Conservation (phyloP, 805 yeast species). For the Blastobotrys terrestris region DNA sequence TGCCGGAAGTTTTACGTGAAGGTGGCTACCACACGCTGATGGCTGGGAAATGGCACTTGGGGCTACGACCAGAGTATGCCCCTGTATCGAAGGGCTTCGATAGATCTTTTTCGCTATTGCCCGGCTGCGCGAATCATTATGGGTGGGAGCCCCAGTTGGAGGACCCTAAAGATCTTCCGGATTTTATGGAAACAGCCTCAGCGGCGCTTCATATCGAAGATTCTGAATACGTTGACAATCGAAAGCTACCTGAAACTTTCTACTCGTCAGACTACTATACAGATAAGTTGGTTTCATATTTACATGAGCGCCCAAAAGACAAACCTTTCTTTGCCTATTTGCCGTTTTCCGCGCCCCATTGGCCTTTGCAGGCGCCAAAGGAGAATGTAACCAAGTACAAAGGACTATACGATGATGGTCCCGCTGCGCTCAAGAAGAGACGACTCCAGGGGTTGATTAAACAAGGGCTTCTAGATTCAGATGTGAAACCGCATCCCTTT, state of each 20-base stretch:
- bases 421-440: slow-evolving; percentile 36
- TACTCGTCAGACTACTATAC: slow-evolving; percentile 43
- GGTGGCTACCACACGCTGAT: slow-evolving; percentile 45
- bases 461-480: slow-evolving; percentile 41
- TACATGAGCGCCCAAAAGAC: slow-evolving; percentile 19
- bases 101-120: slow-evolving; percentile 42
- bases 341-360: slow-evolving; percentile 60
- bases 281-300: slow-evolving; percentile 36
- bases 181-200: slow-evolving; percentile 18
- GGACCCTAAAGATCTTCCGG: slow-evolving; percentile 2
- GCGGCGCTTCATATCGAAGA: slow-evolving; percentile 36
- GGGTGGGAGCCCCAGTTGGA: slow-evolving; percentile 35
- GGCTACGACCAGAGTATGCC: slow-evolving; percentile 42
- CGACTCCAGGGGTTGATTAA: slow-evolving; percentile 38
- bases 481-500: slow-evolving; percentile 32
- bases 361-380: slow-evolving; percentile 59
- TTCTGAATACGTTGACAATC: slow-evolving; percentile 27
- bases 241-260: slow-evolving; percentile 40
- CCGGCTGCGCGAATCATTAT: slow-evolving; percentile 55
- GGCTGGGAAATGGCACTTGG: slow-evolving; percentile 60
- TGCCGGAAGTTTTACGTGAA: slow-evolving; percentile 46
- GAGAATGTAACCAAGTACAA: slow-evolving; percentile 42
- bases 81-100: slow-evolving; percentile 47
- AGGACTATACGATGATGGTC: slow-evolving; percentile 45
- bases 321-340: slow-evolving; percentile 48